Evolutionary conservation across 176 grass and related monocot genomes (phyloP), one percentile per base, ranked within the genome.

Genomic region (Aechmea fasciata): DNA sequence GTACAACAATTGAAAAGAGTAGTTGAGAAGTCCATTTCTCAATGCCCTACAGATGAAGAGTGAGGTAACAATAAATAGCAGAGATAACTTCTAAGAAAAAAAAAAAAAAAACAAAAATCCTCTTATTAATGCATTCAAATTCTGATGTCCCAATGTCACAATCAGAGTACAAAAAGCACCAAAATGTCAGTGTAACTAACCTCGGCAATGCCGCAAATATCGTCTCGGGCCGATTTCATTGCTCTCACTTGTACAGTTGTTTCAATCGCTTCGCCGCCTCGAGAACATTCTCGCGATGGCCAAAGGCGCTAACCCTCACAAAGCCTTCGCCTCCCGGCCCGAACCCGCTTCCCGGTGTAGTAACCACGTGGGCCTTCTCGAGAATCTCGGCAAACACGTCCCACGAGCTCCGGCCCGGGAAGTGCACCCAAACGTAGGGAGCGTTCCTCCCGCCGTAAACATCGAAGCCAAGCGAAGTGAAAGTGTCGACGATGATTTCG

Each of bases 351-450:
- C 94, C 94, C 13, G 94, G 94, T 55, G 94, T 93, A 10, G 89
- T 97, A 23, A 93, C 89, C 71, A 97, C 82, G 67, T 92, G 71
- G 0, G 84, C 84, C 69, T 92, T 97, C 74, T 97, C 87, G 50
- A 97, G 74, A 50, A 97, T 93, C 71, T 97, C 94, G 0, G 84
- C 77, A 3, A 97, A 93, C 3, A 97, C 87, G 19, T 93, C 89
- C 94, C 94, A 97, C 3, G 94, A 97, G 66, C 74, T 85, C 28
- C 89, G 79, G 23, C 84, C 94, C 19, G 94, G 86, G 51, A 97
- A 97, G 68, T 90, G 94, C 54, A 97, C 84, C 94, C 94, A 97
- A 51, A 90, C 94, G 50, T 97, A 93, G 14, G 94, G 94, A 59
- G 94, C 94, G 57, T 97, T 93, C 73, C 85, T 90, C 67, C 74